Evolutionary conservation across 176 grass and related monocot genomes (phyloP).

Genomic region (bread wheat (Triticum aestivum)): DNA sequence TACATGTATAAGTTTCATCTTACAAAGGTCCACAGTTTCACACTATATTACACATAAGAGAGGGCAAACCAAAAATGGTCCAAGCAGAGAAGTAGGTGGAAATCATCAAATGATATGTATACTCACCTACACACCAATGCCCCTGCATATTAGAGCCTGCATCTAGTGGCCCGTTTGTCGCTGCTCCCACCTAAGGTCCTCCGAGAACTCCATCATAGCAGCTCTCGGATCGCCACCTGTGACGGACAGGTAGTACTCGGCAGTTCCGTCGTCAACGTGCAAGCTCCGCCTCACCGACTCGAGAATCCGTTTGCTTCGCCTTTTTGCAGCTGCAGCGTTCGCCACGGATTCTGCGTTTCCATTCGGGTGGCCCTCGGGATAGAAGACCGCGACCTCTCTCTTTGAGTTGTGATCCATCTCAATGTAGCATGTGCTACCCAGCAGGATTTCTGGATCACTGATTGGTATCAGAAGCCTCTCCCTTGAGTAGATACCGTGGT

Average conservation of each 20-base stretch:
- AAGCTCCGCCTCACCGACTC: conserved; percentile 74
- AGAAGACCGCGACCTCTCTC: conserved; percentile 87
- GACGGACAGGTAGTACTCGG: conserved; percentile 76
- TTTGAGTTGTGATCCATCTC: conserved; percentile 77
- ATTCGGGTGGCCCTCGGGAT: conserved; percentile 52
- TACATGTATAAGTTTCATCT: too few relatives aligned
- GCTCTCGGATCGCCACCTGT: conserved; percentile 81
- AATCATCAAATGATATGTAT: background rate
- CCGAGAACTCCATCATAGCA: conserved; percentile 77
- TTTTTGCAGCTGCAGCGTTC: conserved; percentile 21
- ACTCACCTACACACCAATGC: background rate
- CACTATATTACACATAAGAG: too few relatives aligned
- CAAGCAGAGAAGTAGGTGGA: too few relatives aligned
- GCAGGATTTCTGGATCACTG: conserved; percentile 52
- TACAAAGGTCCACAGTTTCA: too few relatives aligned
- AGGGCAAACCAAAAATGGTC: too few relatives aligned
- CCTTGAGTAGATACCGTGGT: conserved; percentile 92
- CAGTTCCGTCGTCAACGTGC: conserved; percentile 82
- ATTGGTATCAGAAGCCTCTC: conserved; percentile 89
- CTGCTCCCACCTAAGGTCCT: conserved; percentile 87
- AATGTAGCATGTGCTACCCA: conserved; percentile 80
- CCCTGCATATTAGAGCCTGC: background rate
- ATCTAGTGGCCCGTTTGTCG: conserved; percentile 33
- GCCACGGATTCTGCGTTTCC: conserved; percentile 17
- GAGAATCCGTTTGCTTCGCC: conserved; percentile 54